These are phyloP conservation scores for Diaporthe sp. DNA, from an alignment of 2,329 filamentous ascomycete species.

Conservation along the genomic window DNA sequence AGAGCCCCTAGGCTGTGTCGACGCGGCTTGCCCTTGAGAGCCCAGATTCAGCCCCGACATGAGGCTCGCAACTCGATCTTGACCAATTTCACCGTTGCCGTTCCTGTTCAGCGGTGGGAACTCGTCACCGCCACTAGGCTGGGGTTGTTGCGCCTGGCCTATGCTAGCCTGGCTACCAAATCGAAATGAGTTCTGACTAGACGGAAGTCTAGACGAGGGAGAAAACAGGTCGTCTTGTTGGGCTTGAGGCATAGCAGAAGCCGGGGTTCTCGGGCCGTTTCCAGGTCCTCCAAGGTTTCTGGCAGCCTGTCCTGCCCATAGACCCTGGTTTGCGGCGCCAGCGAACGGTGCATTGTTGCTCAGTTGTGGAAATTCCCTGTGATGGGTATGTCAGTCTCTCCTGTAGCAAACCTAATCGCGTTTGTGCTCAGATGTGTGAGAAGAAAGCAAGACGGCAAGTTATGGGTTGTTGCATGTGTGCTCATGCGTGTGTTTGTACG, in stretches of 20 bases:
- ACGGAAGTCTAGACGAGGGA: slow-evolving; percentile 52
- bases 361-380: slow-evolving; percentile 75
- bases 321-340: slow-evolving; percentile 61
- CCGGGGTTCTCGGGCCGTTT: slow-evolving; percentile 62
- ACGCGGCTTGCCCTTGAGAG: slow-evolving; percentile 57
- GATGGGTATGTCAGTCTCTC: slow-evolving; percentile 45
- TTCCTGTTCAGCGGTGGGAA: slow-evolving; percentile 73
- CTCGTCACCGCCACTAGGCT: slow-evolving; percentile 67
- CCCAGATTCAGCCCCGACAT: slow-evolving; percentile 64
- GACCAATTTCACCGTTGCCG: slow-evolving; percentile 69
- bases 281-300: slow-evolving; percentile 62
- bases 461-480: neutral
- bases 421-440: neutral
- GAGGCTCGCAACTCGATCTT: slow-evolving; percentile 65
- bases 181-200: slow-evolving; percentile 63
- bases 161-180: slow-evolving; percentile 64
- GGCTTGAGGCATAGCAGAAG: slow-evolving; percentile 62
- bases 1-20: slow-evolving; percentile 58
- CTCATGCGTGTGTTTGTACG: neutral
- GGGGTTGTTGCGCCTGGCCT: slow-evolving; percentile 61
- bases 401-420: neutral
- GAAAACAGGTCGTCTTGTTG: slow-evolving; percentile 64
- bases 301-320: slow-evolving; percentile 67
- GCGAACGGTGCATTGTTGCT: slow-evolving; percentile 66
- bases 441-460: neutral